A percentile compares a stretch with the other conserved stretches of the same genome.
Evolutionary conservation across 352 stramenopile genomes (phyloP).

Genomic region (Phytopythium helicoides): DNA sequence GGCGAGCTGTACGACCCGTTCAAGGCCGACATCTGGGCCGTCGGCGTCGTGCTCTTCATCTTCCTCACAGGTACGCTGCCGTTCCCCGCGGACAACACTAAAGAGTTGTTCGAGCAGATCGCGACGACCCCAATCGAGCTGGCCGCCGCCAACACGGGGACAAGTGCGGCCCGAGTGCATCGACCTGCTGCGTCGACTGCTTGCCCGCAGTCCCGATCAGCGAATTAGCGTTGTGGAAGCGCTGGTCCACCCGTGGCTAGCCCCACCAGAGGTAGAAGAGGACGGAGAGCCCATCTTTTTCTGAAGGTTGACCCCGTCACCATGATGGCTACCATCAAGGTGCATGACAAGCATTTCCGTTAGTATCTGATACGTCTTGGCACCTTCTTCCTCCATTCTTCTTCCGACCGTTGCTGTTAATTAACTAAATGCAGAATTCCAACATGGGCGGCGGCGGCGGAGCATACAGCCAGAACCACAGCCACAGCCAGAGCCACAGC

Average conservation of each 20-base stretch:
- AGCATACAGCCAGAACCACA: too few relatives aligned
- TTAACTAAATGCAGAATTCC: too few relatives aligned
- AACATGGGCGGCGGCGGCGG: too few relatives aligned
- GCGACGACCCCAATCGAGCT: slow-evolving; percentile 35
- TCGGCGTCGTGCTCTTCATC: slow-evolving; percentile 82
- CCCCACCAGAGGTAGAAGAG: slow-evolving; percentile 19
- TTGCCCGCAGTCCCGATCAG: slow-evolving; percentile 47
- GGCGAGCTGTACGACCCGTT: slow-evolving; percentile 84
- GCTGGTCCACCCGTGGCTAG: slow-evolving; percentile 64
- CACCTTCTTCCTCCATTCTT: too few relatives aligned
- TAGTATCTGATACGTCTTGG: too few relatives aligned
- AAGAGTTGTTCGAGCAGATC: slow-evolving; percentile 84
- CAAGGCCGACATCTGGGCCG: slow-evolving; percentile 82
- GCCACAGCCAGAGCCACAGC: too few relatives aligned
- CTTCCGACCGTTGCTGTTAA: too few relatives aligned
- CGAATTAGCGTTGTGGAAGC: slow-evolving; percentile 53
- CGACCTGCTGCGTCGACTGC: slow-evolving; percentile 48
- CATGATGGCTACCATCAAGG: too few relatives aligned
- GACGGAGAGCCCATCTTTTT: slow-evolving; percentile 71
- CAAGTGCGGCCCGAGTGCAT: slow-evolving; percentile 25
- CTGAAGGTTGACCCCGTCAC: too few relatives aligned
- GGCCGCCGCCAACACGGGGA: slow-evolving; percentile 21
- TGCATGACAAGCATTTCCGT: too few relatives aligned
- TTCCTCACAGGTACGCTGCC: slow-evolving; percentile 84
- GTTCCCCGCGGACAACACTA: slow-evolving; percentile 68